Percentiles rank a stretch among this genome's conserved stretches.
These are phyloP conservation scores for Citrus mangshanensis DNA, from an alignment of 345 rosid genomes.

Conservation along the genomic window DNA sequence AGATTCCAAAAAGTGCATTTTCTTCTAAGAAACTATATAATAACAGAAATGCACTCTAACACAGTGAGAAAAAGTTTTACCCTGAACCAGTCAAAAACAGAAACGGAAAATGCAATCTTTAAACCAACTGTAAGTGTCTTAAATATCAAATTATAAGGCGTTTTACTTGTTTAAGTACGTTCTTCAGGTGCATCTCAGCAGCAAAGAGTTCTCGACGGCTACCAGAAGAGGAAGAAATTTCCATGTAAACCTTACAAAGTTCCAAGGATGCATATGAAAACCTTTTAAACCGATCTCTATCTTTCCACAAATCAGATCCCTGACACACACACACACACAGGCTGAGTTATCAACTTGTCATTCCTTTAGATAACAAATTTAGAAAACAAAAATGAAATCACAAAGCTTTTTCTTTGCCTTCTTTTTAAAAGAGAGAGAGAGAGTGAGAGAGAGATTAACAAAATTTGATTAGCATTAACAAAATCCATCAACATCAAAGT, in stretches of 20 bases:
- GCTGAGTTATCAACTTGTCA: too few species aligned
- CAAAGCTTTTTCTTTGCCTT: too few species aligned
- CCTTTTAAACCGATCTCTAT: slow-evolving; percentile 63
- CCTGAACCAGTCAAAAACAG: background rate
- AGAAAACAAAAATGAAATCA: too few species aligned
- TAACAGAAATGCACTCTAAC: background rate
- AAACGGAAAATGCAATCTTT: background rate
- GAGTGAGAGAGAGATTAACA: background rate
- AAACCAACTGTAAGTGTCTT: background rate
- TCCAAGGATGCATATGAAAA: slow-evolving; percentile 71
- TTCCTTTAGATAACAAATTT: too few species aligned
- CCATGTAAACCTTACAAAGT: background rate
- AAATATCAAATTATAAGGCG: background rate
- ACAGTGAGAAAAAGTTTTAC: background rate
- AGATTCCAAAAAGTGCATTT: slow-evolving; percentile 2
- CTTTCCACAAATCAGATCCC: slow-evolving; percentile 91
- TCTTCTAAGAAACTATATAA: background rate
- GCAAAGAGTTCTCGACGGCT: slow-evolving; percentile 27
- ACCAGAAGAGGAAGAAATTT: too few species aligned
- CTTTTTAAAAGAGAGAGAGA: background rate
- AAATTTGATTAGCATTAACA: too few species aligned
- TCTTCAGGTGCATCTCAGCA: slow-evolving; percentile 85
- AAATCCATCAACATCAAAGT: too few species aligned
- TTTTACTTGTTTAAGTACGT: slow-evolving; percentile 63
- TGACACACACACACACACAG: slow-evolving; percentile 19